Evolutionary conservation across 2,329 filamentous ascomycete species (phyloP), one percentile per base, ranked within the genome.

Genomic region (Ustulina deusta): DNA sequence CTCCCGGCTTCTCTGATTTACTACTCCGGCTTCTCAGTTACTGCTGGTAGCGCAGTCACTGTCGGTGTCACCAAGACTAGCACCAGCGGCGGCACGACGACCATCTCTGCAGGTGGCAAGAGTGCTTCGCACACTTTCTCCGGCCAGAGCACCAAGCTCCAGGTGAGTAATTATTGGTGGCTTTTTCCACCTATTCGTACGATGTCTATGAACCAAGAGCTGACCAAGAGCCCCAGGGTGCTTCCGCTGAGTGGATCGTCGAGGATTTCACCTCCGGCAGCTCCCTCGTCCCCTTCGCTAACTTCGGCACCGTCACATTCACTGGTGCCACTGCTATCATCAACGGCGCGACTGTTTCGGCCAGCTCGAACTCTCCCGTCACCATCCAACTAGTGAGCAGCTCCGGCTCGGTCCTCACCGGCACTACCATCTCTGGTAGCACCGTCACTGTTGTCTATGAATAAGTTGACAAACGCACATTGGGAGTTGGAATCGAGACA

Each of bases 201-300:
- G 13, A 22, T 13, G 2, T 32, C 46, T 42, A 34, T 56, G 40
- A 40, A 22, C 11, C 2, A 54, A 56, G 40, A 40, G 22, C 51
- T 65, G 20, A 65, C 51, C 51, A 4, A 5, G 25, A 15, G 3
- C 25, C 32, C 9, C 22, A 61, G 57, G 66, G 66, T 55, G 48
- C 62, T 56, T 66, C 62, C n/a, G 66, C 66, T 15, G 66, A 69
- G 58, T 69, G 66, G 66, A 69, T 69, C 27, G 66, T 69, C 15
- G 66, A 69, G 58, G 66, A 69, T 25, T 69, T 69, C 38, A 27
- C 17, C 17, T 61, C 57, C 20, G 62, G 62, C 15, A 59, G 25
- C 54, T 65, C 61, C 17, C 63, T 69, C n/a, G 66, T 69, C 22
- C 66, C 66, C 29, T 69, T 69, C 32, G 66, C 66, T 32, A 20